Conservation (phyloP, 192 early-diverging fungal genomes). For the Backusella luteola region DNA sequence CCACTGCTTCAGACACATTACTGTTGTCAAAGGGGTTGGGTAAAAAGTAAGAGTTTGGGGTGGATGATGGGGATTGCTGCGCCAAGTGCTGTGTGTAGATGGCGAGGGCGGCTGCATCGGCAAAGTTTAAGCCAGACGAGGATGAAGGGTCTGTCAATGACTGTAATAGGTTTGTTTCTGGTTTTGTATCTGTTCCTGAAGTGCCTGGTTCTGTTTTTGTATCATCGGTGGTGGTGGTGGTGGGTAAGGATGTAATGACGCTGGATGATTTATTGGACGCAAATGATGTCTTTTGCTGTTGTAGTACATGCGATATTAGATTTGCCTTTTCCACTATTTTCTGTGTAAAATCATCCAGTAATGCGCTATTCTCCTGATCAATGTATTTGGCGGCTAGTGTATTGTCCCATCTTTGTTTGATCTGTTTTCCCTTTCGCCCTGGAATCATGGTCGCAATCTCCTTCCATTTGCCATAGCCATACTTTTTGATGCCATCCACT, state of each 20-base stretch:
- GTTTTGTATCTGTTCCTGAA: neutral
- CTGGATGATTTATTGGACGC: neutral
- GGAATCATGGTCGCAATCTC: constrained; percentile 29
- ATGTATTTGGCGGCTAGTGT: constrained; percentile 32
- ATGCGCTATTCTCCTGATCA: constrained; percentile 23
- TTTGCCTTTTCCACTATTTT: constrained; percentile 26
- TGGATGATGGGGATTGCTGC: neutral
- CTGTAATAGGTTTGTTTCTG: neutral
- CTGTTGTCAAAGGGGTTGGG: constrained; percentile 24
- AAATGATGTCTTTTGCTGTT: neutral
- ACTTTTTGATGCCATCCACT: constrained; percentile 26
- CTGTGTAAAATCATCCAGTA: constrained; percentile 23
- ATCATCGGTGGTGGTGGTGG: neutral
- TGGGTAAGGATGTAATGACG: neutral
- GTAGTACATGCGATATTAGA: constrained; percentile 9
- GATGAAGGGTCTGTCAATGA: neutral
- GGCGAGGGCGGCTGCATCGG: constrained; percentile 29
- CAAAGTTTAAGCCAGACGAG: constrained; percentile 16
- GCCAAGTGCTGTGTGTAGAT: constrained; percentile 30
- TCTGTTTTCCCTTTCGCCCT: constrained; percentile 33
- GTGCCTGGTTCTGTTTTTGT: neutral
- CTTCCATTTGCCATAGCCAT: constrained; percentile 35
- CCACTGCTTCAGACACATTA: constrained; percentile 13
- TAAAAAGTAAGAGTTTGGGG: neutral
- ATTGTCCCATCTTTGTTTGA: constrained; percentile 37